Evolutionary conservation across 306 rosid species (phyloP).

Genomic region (Quercus alba): DNA sequence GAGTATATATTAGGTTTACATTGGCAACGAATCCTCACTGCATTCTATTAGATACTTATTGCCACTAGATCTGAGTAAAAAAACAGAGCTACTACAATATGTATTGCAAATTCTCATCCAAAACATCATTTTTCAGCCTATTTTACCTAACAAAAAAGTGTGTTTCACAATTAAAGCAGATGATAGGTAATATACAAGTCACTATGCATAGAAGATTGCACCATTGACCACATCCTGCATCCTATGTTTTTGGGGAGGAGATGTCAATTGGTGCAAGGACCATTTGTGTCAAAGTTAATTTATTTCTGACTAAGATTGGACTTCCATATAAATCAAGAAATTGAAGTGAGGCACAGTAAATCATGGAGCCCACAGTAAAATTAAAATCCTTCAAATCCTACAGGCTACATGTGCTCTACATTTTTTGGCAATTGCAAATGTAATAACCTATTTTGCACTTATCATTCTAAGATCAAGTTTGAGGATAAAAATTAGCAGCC

Average conservation of each 20-base stretch:
- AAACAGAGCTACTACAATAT: background rate
- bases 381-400: background rate
- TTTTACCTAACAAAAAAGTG: no score
- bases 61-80: background rate
- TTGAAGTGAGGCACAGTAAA: background rate
- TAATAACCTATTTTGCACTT: background rate
- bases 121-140: no score
- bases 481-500: background rate
- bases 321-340: background rate
- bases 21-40: background rate
- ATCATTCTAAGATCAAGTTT: background rate
- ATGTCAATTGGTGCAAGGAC: background rate
- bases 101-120: no score
- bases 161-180: no score
- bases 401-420: background rate
- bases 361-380: background rate
- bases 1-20: background rate
- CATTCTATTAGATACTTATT: background rate
- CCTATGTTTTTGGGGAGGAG: background rate
- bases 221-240: background rate
- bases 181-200: no score
- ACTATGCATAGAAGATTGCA: no score
- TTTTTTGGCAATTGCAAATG: background rate
- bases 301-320: background rate
- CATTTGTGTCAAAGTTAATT: background rate